These are phyloP conservation scores for Exophiala oligosperma DNA, from an alignment of 2,329 filamentous ascomycete species.

Conservation along the genomic window DNA sequence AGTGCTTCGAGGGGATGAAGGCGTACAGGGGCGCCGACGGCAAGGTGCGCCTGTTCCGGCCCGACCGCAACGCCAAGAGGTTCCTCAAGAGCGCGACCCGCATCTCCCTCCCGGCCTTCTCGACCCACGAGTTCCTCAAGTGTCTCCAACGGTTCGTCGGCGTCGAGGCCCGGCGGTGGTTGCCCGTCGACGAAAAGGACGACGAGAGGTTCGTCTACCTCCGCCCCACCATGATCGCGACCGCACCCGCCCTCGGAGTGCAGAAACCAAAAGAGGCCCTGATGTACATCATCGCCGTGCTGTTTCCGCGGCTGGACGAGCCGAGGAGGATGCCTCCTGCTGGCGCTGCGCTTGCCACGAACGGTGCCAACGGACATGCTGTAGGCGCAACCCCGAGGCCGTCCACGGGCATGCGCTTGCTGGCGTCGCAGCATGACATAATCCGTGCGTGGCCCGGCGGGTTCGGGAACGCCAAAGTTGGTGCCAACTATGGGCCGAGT, in stretches of 20 bases:
- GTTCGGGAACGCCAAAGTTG: conserved; percentile 88
- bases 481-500: conserved; percentile 88
- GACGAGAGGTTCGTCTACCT: conserved; percentile 70
- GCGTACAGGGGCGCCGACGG: conserved; percentile 68
- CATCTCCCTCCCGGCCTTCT: conserved; percentile 74
- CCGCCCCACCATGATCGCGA: conserved; percentile 83
- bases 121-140: conserved; percentile 69
- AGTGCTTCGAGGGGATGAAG: conserved; percentile 88
- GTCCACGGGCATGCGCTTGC: conserved; percentile 33
- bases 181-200: conserved; percentile 44
- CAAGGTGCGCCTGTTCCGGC: conserved; percentile 74
- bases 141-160: conserved; percentile 64
- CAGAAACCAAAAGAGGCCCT: conserved; percentile 78
- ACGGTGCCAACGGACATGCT: conserved; percentile 6
- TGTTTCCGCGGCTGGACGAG: conserved; percentile 37
- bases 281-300: conserved; percentile 61
- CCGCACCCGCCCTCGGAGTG: conserved; percentile 76
- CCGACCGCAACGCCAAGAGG: conserved; percentile 68
- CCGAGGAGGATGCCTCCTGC: background rate
- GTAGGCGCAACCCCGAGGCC: conserved; percentile 27
- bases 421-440: conserved; percentile 78
- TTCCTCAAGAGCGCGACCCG: conserved; percentile 58
- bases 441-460: conserved; percentile 91
- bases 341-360: background rate
- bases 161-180: conserved; percentile 32